These are phyloP conservation scores for Phytophthora brassicae DNA, from an alignment of 352 stramenopile genomes.

Conservation along the genomic window DNA sequence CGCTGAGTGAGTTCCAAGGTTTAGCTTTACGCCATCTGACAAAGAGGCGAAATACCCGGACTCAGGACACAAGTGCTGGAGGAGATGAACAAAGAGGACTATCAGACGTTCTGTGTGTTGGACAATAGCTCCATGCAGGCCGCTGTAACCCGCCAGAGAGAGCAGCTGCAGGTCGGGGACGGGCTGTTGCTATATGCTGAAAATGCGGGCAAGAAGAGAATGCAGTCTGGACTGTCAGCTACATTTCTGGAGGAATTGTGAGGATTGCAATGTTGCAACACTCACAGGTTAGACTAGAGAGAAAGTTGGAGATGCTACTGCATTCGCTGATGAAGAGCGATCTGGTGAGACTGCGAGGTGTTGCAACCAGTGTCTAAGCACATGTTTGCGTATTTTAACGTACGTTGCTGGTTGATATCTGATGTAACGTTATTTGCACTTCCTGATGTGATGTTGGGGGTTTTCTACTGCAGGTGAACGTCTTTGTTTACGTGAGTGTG, in stretches of 20 bases:
- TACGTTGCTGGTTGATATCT: no score
- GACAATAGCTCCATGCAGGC: slow-evolving; percentile 48
- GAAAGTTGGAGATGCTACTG: slow-evolving; percentile 59
- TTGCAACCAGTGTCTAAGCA: slow-evolving; percentile 45
- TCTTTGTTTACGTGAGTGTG: slow-evolving; percentile 63
- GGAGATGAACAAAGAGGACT: slow-evolving; percentile 18
- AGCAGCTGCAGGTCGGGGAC: slow-evolving; percentile 41
- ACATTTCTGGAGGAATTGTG: slow-evolving; percentile 51
- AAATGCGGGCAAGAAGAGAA: slow-evolving; percentile 70
- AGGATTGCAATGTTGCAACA: slow-evolving; percentile 53
- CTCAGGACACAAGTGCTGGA: no score
- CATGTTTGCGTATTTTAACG: slow-evolving; percentile 73
- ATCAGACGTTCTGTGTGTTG: slow-evolving; percentile 39
- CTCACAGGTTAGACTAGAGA: slow-evolving; percentile 57
- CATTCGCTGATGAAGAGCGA: slow-evolving; percentile 67
- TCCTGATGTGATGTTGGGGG: slow-evolving; percentile 2
- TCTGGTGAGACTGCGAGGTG: slow-evolving; percentile 45
- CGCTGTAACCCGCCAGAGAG: slow-evolving; percentile 48
- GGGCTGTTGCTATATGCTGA: slow-evolving; percentile 64
- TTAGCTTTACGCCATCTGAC: no score
- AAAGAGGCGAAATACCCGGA: no score
- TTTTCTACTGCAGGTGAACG: slow-evolving; percentile 36
- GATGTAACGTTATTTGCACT: background rate
- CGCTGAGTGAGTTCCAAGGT: no score
- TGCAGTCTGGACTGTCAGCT: slow-evolving; percentile 29